Percentiles rank a stretch among this genome's conserved stretches.
Evolutionary conservation across 2,329 filamentous ascomycete species (phyloP).

Genomic region (Fusarium robinianum): DNA sequence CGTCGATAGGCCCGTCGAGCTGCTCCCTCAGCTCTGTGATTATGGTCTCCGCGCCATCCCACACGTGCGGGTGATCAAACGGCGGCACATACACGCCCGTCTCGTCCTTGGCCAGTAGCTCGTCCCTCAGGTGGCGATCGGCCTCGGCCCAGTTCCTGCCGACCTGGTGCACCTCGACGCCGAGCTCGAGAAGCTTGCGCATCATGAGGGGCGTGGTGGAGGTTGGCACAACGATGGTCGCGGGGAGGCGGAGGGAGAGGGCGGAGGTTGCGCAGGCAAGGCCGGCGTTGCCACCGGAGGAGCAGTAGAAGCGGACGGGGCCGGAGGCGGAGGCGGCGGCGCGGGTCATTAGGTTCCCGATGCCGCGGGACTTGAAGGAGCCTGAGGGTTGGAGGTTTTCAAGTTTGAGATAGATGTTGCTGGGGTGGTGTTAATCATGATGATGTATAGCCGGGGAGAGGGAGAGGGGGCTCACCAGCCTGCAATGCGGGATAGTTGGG

Average conservation of each 20-base stretch:
- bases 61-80: constrained; percentile 70
- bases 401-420: constrained; percentile 83
- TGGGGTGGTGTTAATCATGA: constrained; percentile 30
- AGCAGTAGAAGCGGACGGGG: constrained; percentile 73
- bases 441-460: background rate
- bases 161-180: constrained; percentile 68
- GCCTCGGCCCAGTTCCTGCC: constrained; percentile 73
- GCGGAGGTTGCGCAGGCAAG: constrained; percentile 80
- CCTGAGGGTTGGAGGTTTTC: constrained; percentile 84
- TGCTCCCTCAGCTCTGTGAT: constrained; percentile 55
- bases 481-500: constrained; percentile 67
- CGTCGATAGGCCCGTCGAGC: constrained; percentile 60
- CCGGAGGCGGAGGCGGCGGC: constrained; percentile 41
- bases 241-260: constrained; percentile 62
- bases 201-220: constrained; percentile 72
- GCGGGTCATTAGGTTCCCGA: constrained; percentile 69
- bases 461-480: constrained; percentile 63
- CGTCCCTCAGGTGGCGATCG: constrained; percentile 65
- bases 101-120: constrained; percentile 58
- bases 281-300: constrained; percentile 82
- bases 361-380: constrained; percentile 82
- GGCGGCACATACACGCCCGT: constrained; percentile 68
- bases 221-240: constrained; percentile 75
- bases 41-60: constrained; percentile 66
- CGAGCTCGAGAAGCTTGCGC: constrained; percentile 69